Base-by-base conservation (phyloP, 2,329 filamentous ascomycete genomes). In the Sporothrix protearum region DNA sequence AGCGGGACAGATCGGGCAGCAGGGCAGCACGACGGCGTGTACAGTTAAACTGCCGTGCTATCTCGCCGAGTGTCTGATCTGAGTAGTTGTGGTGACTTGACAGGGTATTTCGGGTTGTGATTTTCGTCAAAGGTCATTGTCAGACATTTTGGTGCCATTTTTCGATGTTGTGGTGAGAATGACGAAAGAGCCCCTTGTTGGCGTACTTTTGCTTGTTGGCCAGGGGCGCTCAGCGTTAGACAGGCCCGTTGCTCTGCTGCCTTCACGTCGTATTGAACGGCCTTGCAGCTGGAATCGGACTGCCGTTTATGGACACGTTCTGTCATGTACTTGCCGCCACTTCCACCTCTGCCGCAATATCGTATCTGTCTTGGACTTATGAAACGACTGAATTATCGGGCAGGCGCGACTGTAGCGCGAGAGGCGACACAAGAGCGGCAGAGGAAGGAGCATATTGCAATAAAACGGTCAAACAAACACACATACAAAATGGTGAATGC, bases 111-210 rank as follows among this genome's bases (percentile, higher is more conserved):
- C 42, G 63, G 61, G 22, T 4, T 47, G 6, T 47, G 19, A 14
- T 45, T 28, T 30, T 6, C n/a, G 3, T 64, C 14, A 19, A 64
- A 30, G 39, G 22, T 9, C 36, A 14, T 14, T 28, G 61, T 30
- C 28, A 47, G 61, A 64, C 61, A 64, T 64, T 30, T 64, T 30
- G 61, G n/a, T 42, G 14, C 39, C n/a, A 47, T 28, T n/a, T 61
- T 47, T 47, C 12, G 16, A 47, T 14, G 39, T 47, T 7, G 2
- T 9, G 30, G 53, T 47, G 25, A 30, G 22, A 22, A 64, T 64
- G 61, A 47, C 61, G 61, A 30, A 64, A 47, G 61, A 22, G 12
- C 39, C 22, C n/a, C 1, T 57, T 14, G 53, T 19, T 57, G 28
- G 53, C 53, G 49, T 25, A 25, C 22, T 57, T 28, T 53, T 53